Evolutionary conservation across 192 early-diverging fungal species (phyloP).

Genomic region (Haplosporangium gracile): DNA sequence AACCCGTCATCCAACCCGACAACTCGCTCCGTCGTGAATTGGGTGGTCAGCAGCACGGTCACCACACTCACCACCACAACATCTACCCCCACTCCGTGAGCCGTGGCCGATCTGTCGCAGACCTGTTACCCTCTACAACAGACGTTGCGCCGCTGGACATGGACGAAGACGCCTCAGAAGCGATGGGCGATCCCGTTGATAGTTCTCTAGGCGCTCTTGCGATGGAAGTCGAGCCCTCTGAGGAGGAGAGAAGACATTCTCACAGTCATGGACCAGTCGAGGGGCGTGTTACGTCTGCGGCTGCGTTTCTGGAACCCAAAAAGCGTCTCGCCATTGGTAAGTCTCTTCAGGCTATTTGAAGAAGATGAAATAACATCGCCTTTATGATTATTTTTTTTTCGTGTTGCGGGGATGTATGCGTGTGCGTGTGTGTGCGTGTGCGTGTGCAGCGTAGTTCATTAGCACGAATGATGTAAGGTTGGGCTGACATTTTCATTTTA

Average conservation of each 20-base stretch:
- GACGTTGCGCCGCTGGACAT: conserved; percentile 19
- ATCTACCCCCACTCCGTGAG: conserved; percentile 3
- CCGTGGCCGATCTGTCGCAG: conserved; percentile 29
- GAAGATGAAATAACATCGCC: not conserved
- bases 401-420: not conserved
- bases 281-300: conserved; percentile 2
- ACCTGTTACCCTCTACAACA: conserved; percentile 24
- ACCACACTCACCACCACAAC: conserved; percentile 1
- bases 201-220: conserved; percentile 11
- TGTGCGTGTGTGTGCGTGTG: not conserved
- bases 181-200: conserved; percentile 37
- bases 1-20: conserved; percentile 40
- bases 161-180: conserved; percentile 24
- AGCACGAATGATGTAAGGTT: no score
- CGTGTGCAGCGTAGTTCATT: no score
- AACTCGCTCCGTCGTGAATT: no score
- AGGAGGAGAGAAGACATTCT: not conserved
- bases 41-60: not conserved
- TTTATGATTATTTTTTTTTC: not conserved
- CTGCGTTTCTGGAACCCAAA: conserved; percentile 2
- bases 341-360: not conserved
- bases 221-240: conserved; percentile 1
- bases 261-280: not conserved
- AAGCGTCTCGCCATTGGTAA: conserved; percentile 1
- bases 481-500: no score